Evolutionary conservation across 2,329 filamentous ascomycete species (phyloP).

Genomic region (Beauveria scarabaeidicola): DNA sequence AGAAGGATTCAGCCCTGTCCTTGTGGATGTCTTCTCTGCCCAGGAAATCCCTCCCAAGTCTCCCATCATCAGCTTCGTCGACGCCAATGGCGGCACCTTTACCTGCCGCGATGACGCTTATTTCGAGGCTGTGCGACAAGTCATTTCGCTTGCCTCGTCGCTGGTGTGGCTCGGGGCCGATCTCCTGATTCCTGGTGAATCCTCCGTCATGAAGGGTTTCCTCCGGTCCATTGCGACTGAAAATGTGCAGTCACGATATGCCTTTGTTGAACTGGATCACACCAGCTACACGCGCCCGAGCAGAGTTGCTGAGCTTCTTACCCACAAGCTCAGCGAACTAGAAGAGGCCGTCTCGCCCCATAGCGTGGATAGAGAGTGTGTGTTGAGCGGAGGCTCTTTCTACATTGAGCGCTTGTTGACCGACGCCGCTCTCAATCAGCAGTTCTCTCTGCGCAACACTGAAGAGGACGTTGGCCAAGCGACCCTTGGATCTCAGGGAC

Average conservation of each 20-base stretch:
- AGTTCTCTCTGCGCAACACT: neutral
- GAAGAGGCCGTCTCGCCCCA: neutral
- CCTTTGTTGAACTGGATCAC: neutral
- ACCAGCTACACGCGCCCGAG: neutral
- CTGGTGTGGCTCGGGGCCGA: neutral
- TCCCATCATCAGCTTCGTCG: slow-evolving; percentile 2
- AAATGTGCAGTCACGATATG: slow-evolving; percentile 4
- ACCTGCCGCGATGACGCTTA: neutral
- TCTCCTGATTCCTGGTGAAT: neutral
- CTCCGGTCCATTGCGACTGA: slow-evolving; percentile 1
- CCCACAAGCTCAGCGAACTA: neutral
- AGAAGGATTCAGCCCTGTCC: neutral
- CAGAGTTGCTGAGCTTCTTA: neutral
- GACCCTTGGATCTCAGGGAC: neutral
- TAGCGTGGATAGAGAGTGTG: neutral
- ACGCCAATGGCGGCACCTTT: neutral
- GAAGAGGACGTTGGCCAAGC: neutral
- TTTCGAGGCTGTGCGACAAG: neutral
- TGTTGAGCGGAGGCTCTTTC: neutral
- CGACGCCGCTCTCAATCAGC: neutral
- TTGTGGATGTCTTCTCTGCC: neutral
- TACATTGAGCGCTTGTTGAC: neutral
- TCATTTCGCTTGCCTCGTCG: neutral
- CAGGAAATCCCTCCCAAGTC: neutral
- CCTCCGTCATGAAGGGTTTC: slow-evolving; percentile 8